Percentiles rank a stretch among this genome's conserved stretches.
These are phyloP conservation scores for Reticulascus tulasneorum DNA, from an alignment of 2,329 filamentous ascomycete genomes.

Conservation along the genomic window DNA sequence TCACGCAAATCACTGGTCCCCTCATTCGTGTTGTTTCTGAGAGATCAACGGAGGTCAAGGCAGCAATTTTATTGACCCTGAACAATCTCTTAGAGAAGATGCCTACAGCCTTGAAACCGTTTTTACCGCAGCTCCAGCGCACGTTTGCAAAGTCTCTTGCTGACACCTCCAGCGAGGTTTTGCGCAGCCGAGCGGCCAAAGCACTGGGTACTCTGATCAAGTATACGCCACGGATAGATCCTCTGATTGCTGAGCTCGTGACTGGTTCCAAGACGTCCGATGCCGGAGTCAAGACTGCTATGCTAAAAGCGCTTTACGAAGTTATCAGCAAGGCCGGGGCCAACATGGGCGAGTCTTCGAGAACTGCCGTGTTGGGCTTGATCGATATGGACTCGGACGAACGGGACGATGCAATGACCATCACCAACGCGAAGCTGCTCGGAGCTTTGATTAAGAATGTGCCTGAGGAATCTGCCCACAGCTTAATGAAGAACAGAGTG, in stretches of 20 bases:
- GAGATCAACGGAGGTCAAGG: conserved; percentile 91
- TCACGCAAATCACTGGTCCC: conserved; percentile 95
- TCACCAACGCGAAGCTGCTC: conserved; percentile 86
- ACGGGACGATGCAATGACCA: conserved; percentile 71
- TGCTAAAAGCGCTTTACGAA: conserved; percentile 95
- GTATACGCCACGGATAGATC: conserved; percentile 90
- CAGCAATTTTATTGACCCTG: conserved; percentile 86
- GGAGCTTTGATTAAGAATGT: conserved; percentile 88
- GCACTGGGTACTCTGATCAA: conserved; percentile 94
- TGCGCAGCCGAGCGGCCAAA: conserved; percentile 86
- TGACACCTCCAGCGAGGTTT: conserved; percentile 83
- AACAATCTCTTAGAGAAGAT: conserved; percentile 98
- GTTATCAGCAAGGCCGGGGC: conserved; percentile 91
- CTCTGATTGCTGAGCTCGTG: conserved; percentile 85
- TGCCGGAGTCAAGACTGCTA: conserved; percentile 82
- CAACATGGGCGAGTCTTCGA: conserved; percentile 91
- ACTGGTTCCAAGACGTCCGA: conserved; percentile 92
- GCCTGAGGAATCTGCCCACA: conserved; percentile 62
- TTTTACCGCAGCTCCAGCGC: conserved; percentile 91
- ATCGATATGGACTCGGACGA: conserved; percentile 84
- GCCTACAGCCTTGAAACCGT: conserved; percentile 89
- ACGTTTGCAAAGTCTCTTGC: conserved; percentile 96
- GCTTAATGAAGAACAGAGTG: conserved; percentile 66
- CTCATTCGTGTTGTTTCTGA: conserved; percentile 97
- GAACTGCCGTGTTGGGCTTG: conserved; percentile 77